Evolutionary conservation across 2,329 filamentous ascomycete species (phyloP).

Genomic region (Claviceps citrina): DNA sequence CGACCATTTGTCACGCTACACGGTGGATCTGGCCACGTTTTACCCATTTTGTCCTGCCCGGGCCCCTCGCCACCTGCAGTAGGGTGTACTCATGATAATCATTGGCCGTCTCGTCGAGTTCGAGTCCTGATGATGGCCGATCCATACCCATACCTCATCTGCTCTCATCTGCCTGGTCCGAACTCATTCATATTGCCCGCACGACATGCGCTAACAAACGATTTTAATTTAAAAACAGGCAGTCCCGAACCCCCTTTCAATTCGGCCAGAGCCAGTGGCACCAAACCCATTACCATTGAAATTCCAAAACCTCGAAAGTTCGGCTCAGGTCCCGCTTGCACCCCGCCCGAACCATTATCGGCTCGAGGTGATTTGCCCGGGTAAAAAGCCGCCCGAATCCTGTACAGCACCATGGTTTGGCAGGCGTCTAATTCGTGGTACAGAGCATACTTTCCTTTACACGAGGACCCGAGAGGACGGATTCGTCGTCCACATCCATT

Average conservation of each 20-base stretch:
- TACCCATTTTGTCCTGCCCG: slow-evolving; percentile 1
- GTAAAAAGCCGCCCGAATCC: slow-evolving; percentile 24
- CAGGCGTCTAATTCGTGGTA: not conserved
- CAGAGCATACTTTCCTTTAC: slow-evolving; percentile 46
- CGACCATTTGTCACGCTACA: not conserved
- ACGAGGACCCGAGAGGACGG: slow-evolving; percentile 36
- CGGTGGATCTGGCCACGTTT: slow-evolving; percentile 6
- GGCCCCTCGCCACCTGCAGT: too few relatives aligned
- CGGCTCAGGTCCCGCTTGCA: slow-evolving; percentile 25
- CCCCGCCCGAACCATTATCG: slow-evolving; percentile 35
- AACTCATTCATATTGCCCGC: not conserved
- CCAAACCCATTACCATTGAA: slow-evolving; percentile 39
- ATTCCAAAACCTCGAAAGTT: slow-evolving; percentile 27
- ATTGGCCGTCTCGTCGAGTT: too few relatives aligned
- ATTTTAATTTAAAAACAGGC: not conserved
- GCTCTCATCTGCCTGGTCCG: not conserved
- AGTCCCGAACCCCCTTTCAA: slow-evolving; percentile 5
- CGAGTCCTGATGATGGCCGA: slow-evolving; percentile 2
- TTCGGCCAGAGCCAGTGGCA: slow-evolving; percentile 13
- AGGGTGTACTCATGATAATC: too few relatives aligned
- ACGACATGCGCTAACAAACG: not conserved
- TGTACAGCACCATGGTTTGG: not conserved
- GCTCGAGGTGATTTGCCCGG: slow-evolving; percentile 43
- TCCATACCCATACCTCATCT: slow-evolving; percentile 4
- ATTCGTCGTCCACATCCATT: slow-evolving; percentile 38